phyloP scores from a whole-genome alignment of 2,329 filamentous ascomycete genomes.

The Diatrype stigma region DNA sequence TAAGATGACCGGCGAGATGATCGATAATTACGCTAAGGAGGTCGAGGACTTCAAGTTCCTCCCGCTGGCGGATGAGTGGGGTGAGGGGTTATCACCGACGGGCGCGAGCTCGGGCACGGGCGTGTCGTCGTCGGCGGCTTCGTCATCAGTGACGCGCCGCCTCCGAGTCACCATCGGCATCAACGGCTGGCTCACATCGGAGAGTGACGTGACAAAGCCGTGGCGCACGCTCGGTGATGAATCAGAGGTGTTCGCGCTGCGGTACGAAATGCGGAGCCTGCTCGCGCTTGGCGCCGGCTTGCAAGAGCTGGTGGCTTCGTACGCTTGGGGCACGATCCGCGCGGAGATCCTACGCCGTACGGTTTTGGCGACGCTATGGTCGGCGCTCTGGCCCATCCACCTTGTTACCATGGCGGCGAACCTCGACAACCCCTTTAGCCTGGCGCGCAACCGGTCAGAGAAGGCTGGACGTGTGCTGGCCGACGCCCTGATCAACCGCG shows the following conservation, averaged over 20 bases:
- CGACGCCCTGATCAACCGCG: conserved; percentile 62
- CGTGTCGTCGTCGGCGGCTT: too few species aligned
- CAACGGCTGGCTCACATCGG: conserved; percentile 77
- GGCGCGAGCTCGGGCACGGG: conserved; percentile 17
- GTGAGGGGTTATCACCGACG: conserved; percentile 26
- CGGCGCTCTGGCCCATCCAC: conserved; percentile 66
- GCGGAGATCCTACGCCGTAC: conserved; percentile 70
- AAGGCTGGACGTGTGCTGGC: conserved; percentile 73
- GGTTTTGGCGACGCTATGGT: conserved; percentile 62
- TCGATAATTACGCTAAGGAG: conserved; percentile 82
- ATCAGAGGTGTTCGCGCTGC: conserved; percentile 77
- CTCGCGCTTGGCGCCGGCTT: conserved; percentile 73
- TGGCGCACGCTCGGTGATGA: conserved; percentile 71
- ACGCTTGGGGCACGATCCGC: conserved; percentile 72
- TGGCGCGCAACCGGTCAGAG: conserved; percentile 71
- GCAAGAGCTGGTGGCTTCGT: conserved; percentile 64
- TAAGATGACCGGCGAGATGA: conserved; percentile 73
- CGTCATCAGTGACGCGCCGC: conserved; percentile 41
- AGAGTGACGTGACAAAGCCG: conserved; percentile 71
- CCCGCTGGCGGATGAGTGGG: conserved; percentile 55
- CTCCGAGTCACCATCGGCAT: conserved; percentile 81
- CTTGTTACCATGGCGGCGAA: conserved; percentile 62
- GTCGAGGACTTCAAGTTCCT: conserved; percentile 80
- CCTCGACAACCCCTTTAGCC: conserved; percentile 77
- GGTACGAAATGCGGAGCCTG: conserved; percentile 77